phyloP scores from a whole-genome alignment of 2,329 filamentous ascomycete genomes.

The Colletotrichum sojae region DNA sequence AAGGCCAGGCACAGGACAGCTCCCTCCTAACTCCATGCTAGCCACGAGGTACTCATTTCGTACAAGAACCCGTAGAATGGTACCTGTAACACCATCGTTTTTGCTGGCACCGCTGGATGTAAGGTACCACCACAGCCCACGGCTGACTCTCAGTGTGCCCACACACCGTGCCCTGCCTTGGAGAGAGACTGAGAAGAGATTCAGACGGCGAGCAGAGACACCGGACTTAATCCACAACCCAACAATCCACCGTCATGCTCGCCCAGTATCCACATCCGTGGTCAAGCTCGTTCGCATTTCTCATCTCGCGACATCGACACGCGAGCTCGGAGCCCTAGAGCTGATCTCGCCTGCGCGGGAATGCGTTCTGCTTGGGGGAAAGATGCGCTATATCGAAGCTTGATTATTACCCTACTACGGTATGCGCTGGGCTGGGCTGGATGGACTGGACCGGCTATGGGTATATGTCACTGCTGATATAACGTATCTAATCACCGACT shows the following conservation, averaged over 20 bases:
- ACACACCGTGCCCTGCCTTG: too few species aligned
- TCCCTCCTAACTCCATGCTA: slow-evolving; percentile 8
- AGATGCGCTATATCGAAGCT: slow-evolving; percentile 8
- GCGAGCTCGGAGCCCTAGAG: background rate
- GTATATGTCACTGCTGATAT: background rate
- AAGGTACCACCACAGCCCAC: too few species aligned
- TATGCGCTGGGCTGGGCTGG: background rate
- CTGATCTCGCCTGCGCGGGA: slow-evolving; percentile 22
- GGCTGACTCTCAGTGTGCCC: too few species aligned
- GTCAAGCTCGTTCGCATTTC: slow-evolving; percentile 6
- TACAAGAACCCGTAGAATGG: too few species aligned
- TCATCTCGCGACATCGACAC: slow-evolving; percentile 11
- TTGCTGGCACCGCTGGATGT: too few species aligned
- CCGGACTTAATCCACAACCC: too few species aligned
- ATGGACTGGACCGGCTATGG: slow-evolving; percentile 3
- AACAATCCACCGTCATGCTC: too few species aligned
- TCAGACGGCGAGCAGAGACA: too few species aligned
- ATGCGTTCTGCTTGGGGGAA: slow-evolving; percentile 18
- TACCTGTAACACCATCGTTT: too few species aligned
- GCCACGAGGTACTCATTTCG: background rate
- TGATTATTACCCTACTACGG: slow-evolving; percentile 5
- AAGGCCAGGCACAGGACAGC: slow-evolving; percentile 16
- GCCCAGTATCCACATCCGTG: slow-evolving; percentile 7
- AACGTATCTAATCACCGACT: background rate
- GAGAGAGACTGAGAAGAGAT: too few species aligned